These are phyloP conservation scores for Taphrina populina DNA, from an alignment of 1,139 yeast species.

Conservation along the genomic window DNA sequence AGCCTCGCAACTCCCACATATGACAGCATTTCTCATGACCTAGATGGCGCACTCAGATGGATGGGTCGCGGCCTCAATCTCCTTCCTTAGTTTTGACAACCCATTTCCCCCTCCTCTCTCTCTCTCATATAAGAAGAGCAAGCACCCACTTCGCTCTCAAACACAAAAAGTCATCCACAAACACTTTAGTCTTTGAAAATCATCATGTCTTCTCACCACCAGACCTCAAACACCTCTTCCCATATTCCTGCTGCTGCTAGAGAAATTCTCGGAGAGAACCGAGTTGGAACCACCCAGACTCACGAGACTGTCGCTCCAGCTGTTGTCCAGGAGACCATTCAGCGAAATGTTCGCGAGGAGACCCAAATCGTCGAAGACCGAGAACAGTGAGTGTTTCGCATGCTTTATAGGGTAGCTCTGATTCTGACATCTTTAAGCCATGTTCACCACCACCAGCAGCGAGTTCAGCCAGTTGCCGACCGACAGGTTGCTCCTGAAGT, in stretches of 20 bases:
- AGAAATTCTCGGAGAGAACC: slow-evolving; percentile 23
- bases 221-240: neutral
- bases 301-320: slow-evolving; percentile 34
- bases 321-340: slow-evolving; percentile 29
- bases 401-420: neutral
- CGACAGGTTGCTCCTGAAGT: slow-evolving; percentile 17
- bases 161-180: slow-evolving; percentile 3
- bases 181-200: slow-evolving; percentile 1
- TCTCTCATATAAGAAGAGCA: slow-evolving; percentile 15
- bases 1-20: slow-evolving; percentile 4
- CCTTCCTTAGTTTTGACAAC: slow-evolving; percentile 2
- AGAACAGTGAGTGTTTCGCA: slow-evolving; percentile 13
- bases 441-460: slow-evolving; percentile 36
- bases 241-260: slow-evolving; percentile 20
- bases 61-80: neutral
- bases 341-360: slow-evolving; percentile 25
- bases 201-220: slow-evolving; percentile 9
- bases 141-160: slow-evolving; percentile 2
- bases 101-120: neutral
- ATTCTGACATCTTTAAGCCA: slow-evolving; percentile 15
- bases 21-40: slow-evolving; percentile 25
- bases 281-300: slow-evolving; percentile 32
- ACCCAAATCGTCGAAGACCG: slow-evolving; percentile 27
- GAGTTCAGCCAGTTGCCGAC: slow-evolving; percentile 34
- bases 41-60: slow-evolving; percentile 16